Evolutionary conservation across 768 basidiomycete genomes (phyloP), one percentile per base, ranked within the genome.

Genomic region (Tulasnella sp.): DNA sequence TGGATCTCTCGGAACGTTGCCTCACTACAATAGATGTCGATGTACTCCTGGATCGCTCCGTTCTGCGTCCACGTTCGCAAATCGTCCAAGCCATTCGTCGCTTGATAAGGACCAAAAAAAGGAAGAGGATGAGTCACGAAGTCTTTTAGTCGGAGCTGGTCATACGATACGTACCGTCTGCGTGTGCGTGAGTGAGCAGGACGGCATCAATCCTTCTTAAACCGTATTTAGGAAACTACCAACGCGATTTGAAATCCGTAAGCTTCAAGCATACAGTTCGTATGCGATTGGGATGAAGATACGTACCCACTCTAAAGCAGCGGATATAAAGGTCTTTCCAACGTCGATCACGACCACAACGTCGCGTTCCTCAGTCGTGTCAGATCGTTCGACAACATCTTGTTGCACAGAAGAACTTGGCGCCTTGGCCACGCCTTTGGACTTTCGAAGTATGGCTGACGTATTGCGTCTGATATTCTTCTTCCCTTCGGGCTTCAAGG

Each of bases 71-170:
- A 91, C 53, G 77, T 85, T 74, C 91, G 76, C 38, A 93, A 73
- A 69, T 94, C 92, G 71, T 94, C 92, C 59, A 94, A 70, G 2
- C 92, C 92, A 66, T 91, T 90, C 74, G 91, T 88, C 4, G 92
- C 91, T 77, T 59, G 44, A 17, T 53, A 41, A 48, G 8, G 41
- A 54, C 61, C 44, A 65, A 61, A 46, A 38, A n/a, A n/a, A n/a
- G n/a, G n/a, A n/a, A 22, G 12, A 12, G 24, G 38, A 25, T 5
- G 9, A 15, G 34, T 50, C 4, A 25, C 9, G 2, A 1, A n/a
- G n/a, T n/a, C n/a, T n/a, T n/a, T n/a, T 3, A 54, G 7, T 53
- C 9, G 29, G 25, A 10, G 3, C 25, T 10, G 22, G 30, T 29
- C 43, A 31, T 29, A 38, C 11, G 2, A 57, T 22, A 65, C 72